Conservation (phyloP, 192 early-diverging fungal genomes). For the Linnemannia schmuckeri region DNA sequence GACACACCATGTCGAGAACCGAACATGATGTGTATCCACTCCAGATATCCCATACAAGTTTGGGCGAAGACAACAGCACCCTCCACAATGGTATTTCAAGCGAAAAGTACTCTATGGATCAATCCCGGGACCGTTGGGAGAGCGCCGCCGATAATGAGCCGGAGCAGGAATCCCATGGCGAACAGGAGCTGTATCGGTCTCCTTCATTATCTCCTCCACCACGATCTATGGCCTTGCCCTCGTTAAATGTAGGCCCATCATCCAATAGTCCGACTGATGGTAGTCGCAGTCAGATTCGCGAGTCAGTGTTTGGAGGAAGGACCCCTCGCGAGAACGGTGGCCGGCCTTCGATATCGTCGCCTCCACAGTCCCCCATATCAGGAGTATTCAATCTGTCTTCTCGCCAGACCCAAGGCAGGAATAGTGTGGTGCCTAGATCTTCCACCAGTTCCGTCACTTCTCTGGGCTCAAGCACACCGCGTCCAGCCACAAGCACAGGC, state of each 20-base stretch:
- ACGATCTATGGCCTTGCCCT: constrained; percentile 2
- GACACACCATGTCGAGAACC: neutral
- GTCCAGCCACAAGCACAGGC: neutral
- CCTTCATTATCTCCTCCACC: constrained; percentile 38
- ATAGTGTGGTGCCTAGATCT: neutral
- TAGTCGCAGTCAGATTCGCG: constrained; percentile 23
- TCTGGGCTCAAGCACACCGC: neutral
- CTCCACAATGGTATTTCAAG: constrained; percentile 7
- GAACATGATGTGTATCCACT: constrained; percentile 23
- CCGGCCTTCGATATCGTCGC: neutral
- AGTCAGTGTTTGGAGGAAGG: constrained; percentile 41
- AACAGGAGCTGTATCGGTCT: neutral
- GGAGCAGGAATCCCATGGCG: constrained; percentile 3
- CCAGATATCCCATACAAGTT: constrained; percentile 8
- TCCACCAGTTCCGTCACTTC: constrained; percentile 7
- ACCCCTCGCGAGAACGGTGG: constrained; percentile 31
- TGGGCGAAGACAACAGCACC: constrained; percentile 17
- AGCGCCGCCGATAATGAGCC: neutral
- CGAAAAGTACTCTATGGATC: constrained; percentile 12
- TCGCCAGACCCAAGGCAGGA: neutral
- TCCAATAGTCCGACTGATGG: neutral
- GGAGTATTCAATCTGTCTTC: constrained; percentile 11
- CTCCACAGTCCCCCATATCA: constrained; percentile 20
- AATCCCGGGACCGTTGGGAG: neutral
- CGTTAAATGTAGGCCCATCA: neutral